Percentiles rank a stretch among this genome's conserved stretches.
Conservation (phyloP, 129 eudicot genomes). For the Pseudognaphalium luteoalbum region DNA sequence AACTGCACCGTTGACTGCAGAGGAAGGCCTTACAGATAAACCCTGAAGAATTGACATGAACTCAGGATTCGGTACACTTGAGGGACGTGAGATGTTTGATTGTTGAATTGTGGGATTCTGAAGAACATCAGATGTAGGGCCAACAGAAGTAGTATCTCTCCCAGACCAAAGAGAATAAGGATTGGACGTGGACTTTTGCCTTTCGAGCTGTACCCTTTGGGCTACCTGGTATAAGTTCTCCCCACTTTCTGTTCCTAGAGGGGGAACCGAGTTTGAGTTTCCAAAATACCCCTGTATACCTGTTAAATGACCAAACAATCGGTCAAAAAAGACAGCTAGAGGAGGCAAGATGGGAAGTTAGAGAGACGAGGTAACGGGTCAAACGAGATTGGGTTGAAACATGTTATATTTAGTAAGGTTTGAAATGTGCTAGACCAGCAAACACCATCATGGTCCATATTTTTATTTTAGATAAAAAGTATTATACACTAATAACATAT, state of each 20-base stretch:
- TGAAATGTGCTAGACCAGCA: no score
- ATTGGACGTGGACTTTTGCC: constrained; percentile 60
- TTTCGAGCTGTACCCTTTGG: constrained; percentile 64
- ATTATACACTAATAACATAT: no score
- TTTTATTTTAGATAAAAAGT: no score
- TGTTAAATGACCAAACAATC: constrained; percentile 28
- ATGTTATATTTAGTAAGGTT: no score
- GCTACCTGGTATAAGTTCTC: constrained; percentile 63
- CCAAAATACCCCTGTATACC: constrained; percentile 72
- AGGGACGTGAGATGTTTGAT: constrained; percentile 26
- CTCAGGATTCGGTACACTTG: constrained; percentile 52
- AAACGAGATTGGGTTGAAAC: not conserved
- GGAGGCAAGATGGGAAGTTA: not conserved
- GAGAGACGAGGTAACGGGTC: not conserved
- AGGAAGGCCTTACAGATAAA: constrained; percentile 50
- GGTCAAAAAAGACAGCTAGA: not conserved
- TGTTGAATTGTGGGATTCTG: constrained; percentile 52
- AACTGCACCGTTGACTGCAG: constrained; percentile 37
- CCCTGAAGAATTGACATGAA: constrained; percentile 64
- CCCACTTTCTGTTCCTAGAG: constrained; percentile 55
- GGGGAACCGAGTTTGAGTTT: constrained; percentile 41
- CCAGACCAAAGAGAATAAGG: constrained; percentile 69
- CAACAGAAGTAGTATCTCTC: constrained; percentile 14
- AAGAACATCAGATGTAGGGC: constrained; percentile 44
- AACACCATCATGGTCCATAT: not conserved